Evolutionary conservation across 352 stramenopile species (phyloP).

Genomic region (Globisporangium solare): DNA sequence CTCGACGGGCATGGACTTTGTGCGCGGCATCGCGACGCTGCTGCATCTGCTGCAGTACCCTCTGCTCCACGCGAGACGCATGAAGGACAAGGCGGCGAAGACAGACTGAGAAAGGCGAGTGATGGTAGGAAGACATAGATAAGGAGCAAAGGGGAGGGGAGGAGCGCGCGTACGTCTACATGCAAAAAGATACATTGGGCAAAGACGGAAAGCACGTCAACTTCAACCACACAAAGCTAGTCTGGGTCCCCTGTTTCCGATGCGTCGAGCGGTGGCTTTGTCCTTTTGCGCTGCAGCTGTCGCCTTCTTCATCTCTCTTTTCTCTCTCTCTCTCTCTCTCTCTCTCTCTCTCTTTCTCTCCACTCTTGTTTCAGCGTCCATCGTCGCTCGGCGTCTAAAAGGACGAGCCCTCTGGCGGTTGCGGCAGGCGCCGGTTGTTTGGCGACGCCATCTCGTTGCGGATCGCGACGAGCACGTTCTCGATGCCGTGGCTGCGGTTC

Average conservation of each 20-base stretch:
- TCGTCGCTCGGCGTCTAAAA: constrained; percentile 67
- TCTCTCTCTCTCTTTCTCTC: constrained; percentile 6
- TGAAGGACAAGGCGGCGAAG: too few relatives aligned
- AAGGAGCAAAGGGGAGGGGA: too few relatives aligned
- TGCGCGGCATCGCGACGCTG: constrained; percentile 47
- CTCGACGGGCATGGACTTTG: constrained; percentile 49
- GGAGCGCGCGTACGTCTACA: too few relatives aligned
- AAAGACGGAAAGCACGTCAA: too few relatives aligned
- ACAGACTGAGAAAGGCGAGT: background rate
- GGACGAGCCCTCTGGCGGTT: constrained; percentile 87
- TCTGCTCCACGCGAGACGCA: constrained; percentile 12
- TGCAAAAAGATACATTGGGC: too few relatives aligned
- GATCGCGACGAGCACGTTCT: constrained; percentile 87
- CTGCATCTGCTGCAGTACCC: constrained; percentile 48
- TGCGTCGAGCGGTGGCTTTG: too few relatives aligned
- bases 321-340: too few relatives aligned
- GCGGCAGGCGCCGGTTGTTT: constrained; percentile 86
- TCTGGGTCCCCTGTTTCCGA: too few relatives aligned
- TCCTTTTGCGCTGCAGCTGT: background rate
- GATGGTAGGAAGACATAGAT: too few relatives aligned
- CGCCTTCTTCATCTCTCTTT: background rate
- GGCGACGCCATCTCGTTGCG: constrained; percentile 87
- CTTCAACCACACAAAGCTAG: too few relatives aligned
- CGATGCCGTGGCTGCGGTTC: constrained; percentile 88
- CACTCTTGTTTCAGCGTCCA: constrained; percentile 6